These are phyloP conservation scores for Phytophthora pinifolia DNA, from an alignment of 352 stramenopile species.

Conservation along the genomic window DNA sequence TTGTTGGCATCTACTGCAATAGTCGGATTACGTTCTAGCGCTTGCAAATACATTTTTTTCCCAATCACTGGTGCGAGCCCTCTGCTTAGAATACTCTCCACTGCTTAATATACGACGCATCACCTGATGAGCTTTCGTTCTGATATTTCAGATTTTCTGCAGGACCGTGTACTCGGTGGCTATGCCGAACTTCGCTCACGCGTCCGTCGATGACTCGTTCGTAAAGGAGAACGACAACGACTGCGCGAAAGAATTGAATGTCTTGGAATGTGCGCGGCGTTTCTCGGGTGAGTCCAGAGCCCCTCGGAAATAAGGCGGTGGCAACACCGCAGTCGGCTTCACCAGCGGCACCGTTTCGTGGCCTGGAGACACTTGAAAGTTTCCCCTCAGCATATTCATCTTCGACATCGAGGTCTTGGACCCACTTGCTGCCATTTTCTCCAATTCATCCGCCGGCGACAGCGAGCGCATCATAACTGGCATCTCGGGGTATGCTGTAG, in stretches of 20 bases:
- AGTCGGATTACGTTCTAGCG: too few species aligned
- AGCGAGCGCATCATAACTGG: constrained; percentile 38
- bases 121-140: too few species aligned
- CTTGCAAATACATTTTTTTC: too few species aligned
- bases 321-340: constrained; percentile 37
- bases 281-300: too few species aligned
- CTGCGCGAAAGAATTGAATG: constrained; percentile 71
- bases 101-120: too few species aligned
- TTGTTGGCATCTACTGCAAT: too few species aligned
- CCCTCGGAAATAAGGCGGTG: constrained; percentile 73
- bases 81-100: too few species aligned
- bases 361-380: constrained; percentile 39
- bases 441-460: constrained; percentile 57
- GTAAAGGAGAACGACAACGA: constrained; percentile 73
- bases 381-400: constrained; percentile 65
- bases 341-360: constrained; percentile 23
- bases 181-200: constrained; percentile 15
- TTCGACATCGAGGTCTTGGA: constrained; percentile 54
- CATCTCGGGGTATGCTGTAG: constrained; percentile 17
- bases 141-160: too few species aligned
- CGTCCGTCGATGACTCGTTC: constrained; percentile 22
- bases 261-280: constrained; percentile 76
- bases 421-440: constrained; percentile 56
- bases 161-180: too few species aligned
- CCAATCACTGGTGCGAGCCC: too few species aligned